Percentiles rank a stretch among this genome's conserved stretches.
Evolutionary conservation across 495 filamentous ascomycete genomes (phyloP).

Genomic region (Darksidea phi): DNA sequence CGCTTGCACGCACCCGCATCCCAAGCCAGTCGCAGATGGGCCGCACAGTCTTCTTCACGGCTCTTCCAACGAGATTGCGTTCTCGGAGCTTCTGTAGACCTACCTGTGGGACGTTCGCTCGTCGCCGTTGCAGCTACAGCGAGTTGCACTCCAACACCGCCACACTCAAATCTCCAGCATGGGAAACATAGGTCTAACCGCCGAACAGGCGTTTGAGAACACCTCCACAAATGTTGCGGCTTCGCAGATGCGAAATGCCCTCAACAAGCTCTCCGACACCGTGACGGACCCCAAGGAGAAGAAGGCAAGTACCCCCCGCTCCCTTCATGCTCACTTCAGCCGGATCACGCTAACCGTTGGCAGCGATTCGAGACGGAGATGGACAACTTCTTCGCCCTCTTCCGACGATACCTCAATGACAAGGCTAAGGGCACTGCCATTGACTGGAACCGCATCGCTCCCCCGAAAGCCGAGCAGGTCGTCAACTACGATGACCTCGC

Average conservation of each 20-base stretch:
- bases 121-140: too few species aligned
- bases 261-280: conserved; percentile 87
- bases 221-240: conserved; percentile 96
- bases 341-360: conserved; percentile 25
- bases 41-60: too few species aligned
- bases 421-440: conserved; percentile 94
- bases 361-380: conserved; percentile 93
- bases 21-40: too few species aligned
- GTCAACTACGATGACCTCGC: conserved; percentile 86
- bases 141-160: too few species aligned
- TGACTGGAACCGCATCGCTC: conserved; percentile 93
- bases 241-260: conserved; percentile 96
- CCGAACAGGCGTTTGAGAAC: conserved; percentile 90
- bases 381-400: conserved; percentile 99
- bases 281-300: conserved; percentile 79
- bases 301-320: conserved; percentile 61
- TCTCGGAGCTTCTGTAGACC: too few species aligned
- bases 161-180: too few species aligned
- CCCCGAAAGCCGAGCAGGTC: conserved; percentile 86
- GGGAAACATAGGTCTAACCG: background rate
- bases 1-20: too few species aligned
- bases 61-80: too few species aligned
- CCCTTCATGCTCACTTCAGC: background rate
- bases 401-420: conserved; percentile 96
- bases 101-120: too few species aligned